Evolutionary conservation across 31 red algal genomes (phyloP).

Genomic region (Porphyra umbilicalis): DNA sequence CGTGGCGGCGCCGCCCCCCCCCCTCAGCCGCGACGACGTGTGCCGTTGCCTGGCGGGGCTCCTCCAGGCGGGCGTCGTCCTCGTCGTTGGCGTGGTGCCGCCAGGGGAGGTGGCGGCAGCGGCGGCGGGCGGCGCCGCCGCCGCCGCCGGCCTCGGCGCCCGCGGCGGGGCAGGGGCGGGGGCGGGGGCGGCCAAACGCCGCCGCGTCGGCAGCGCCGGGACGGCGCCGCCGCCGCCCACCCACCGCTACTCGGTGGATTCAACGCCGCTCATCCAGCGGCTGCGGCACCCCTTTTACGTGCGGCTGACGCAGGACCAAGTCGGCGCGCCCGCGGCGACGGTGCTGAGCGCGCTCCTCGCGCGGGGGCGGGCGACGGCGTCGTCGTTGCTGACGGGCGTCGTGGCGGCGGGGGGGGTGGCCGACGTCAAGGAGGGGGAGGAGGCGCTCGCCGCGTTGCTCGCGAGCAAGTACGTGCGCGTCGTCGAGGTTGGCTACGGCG

Average conservation of each 20-base stretch:
- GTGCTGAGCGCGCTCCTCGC: neutral
- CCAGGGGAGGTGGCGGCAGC: neutral
- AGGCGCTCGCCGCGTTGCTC: neutral
- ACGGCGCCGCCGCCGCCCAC: neutral
- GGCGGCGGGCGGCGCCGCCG: neutral
- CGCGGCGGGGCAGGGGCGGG: neutral
- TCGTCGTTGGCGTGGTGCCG: neutral
- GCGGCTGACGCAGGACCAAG: neutral
- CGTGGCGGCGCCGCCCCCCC: neutral
- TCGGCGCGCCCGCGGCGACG: neutral
- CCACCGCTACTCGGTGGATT: neutral
- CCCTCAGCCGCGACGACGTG: neutral
- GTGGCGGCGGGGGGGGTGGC: neutral
- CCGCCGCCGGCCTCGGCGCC: too few relatives aligned
- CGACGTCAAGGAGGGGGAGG: neutral
- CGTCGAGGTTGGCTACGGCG: neutral
- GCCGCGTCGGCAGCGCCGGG: neutral
- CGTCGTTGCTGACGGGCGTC: neutral
- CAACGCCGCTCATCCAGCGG: neutral
- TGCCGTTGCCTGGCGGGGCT: neutral
- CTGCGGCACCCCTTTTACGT: neutral
- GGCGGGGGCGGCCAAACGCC: neutral
- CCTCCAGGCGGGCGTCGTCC: neutral
- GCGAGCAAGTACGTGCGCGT: neutral
- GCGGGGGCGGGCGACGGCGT: neutral